Percentiles rank a stretch among this genome's conserved stretches.
phyloP scores from a whole-genome alignment of 345 rosid genomes.

The Sisymbrium altissimum region DNA sequence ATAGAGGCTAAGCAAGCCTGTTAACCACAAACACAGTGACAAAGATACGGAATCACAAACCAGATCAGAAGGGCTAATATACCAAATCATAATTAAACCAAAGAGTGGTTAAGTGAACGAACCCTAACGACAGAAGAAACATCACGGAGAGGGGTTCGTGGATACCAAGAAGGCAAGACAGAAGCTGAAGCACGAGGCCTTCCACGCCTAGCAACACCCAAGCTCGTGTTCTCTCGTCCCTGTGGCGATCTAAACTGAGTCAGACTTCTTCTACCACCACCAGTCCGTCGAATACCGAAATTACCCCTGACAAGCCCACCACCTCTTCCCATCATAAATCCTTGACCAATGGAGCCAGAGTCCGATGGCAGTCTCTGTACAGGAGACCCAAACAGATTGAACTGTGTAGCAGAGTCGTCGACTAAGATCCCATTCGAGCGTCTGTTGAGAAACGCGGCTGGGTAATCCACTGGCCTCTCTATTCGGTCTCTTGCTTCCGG shows the following conservation, averaged over 20 bases:
- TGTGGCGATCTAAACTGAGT: slow-evolving; percentile 28
- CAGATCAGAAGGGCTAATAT: no score
- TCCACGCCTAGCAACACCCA: slow-evolving; percentile 41
- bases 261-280: slow-evolving; percentile 29
- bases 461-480: slow-evolving; percentile 51
- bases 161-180: slow-evolving; percentile 79
- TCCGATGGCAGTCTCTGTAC: slow-evolving; percentile 24
- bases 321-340: slow-evolving; percentile 18
- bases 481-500: slow-evolving; percentile 75
- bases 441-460: slow-evolving; percentile 42
- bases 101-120: background rate
- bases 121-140: slow-evolving; percentile 63
- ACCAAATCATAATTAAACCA: background rate
- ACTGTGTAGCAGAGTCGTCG: slow-evolving; percentile 34
- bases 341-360: slow-evolving; percentile 1
- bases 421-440: slow-evolving; percentile 40
- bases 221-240: slow-evolving; percentile 47
- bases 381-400: slow-evolving; percentile 40
- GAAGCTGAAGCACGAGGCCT: slow-evolving; percentile 40
- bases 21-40: background rate
- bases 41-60: no score
- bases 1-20: slow-evolving; percentile 21
- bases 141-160: slow-evolving; percentile 74
- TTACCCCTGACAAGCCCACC: slow-evolving; percentile 36
- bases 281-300: slow-evolving; percentile 31